A percentile compares a stretch with the other conserved stretches of the same genome.
phyloP scores from a whole-genome alignment of 192 early-diverging fungal genomes.

The Rhizophagus clarus region DNA sequence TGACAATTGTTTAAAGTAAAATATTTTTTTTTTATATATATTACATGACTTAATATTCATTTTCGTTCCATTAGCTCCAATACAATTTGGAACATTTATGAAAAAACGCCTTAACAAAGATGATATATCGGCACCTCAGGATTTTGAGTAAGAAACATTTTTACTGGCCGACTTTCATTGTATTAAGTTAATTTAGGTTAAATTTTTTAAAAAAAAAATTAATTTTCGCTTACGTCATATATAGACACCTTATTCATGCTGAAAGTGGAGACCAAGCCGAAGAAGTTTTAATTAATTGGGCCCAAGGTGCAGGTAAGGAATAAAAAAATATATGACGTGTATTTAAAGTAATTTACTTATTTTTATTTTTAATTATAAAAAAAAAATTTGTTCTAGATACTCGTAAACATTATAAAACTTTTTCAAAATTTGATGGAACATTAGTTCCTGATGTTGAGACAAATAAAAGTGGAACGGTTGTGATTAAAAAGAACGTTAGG shows the following conservation, averaged over 20 bases:
- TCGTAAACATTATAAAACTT: neutral
- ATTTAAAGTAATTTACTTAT: too few relatives aligned
- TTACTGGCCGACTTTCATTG: neutral
- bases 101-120: conserved; percentile 29
- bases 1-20: neutral
- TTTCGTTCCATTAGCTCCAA: neutral
- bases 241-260: conserved; percentile 44
- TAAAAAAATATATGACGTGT: neutral
- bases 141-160: conserved; percentile 16
- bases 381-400: neutral
- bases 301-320: conserved; percentile 40
- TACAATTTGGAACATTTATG: conserved; percentile 34
- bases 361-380: too few relatives aligned
- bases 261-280: conserved; percentile 44
- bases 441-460: neutral
- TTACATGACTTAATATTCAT: too few relatives aligned
- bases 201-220: too few relatives aligned
- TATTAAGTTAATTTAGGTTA: neutral
- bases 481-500: neutral
- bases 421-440: neutral
- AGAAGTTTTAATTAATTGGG: conserved; percentile 42
- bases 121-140: conserved; percentile 3
- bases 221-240: neutral
- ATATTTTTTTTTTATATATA: neutral
- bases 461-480: neutral